These are phyloP conservation scores for Monilinia laxa DNA, from an alignment of 2,329 filamentous ascomycete species.

Conservation along the genomic window DNA sequence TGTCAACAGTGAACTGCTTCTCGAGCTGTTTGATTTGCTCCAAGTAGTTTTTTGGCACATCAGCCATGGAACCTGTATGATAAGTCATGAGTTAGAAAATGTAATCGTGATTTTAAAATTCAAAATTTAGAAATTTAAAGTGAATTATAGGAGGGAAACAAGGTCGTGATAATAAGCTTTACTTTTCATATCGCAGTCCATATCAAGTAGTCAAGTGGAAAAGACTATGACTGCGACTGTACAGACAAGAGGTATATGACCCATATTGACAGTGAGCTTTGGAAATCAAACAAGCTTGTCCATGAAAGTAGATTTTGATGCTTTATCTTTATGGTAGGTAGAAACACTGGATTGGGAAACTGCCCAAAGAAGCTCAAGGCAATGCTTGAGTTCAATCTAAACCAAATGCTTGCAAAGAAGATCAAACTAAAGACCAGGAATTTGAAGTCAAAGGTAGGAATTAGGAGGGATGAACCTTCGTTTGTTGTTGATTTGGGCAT, in stretches of 20 bases:
- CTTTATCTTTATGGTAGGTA: neutral
- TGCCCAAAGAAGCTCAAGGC: neutral
- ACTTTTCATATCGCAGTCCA: neutral
- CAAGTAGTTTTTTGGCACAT: constrained; percentile 82
- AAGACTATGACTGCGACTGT: neutral
- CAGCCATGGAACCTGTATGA: constrained; percentile 75
- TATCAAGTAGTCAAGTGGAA: neutral
- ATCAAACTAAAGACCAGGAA: neutral
- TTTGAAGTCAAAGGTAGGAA: neutral
- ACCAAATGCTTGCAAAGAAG: constrained; percentile 1
- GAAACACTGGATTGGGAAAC: neutral
- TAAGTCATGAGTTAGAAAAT: constrained; percentile 27
- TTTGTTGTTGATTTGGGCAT: neutral
- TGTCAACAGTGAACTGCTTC: constrained; percentile 76
- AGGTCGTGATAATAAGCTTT: neutral
- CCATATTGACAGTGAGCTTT: neutral
- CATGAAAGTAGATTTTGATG: no score
- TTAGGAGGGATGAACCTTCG: constrained; percentile 8
- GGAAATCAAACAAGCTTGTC: neutral
- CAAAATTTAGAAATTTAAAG: neutral
- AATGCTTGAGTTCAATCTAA: constrained; percentile 11
- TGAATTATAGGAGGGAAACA: neutral
- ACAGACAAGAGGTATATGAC: neutral
- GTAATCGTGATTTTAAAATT: neutral
- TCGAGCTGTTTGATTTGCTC: constrained; percentile 81